These are phyloP conservation scores for Gamarada debralockiae DNA, from an alignment of 495 filamentous ascomycete genomes.

Conservation along the genomic window DNA sequence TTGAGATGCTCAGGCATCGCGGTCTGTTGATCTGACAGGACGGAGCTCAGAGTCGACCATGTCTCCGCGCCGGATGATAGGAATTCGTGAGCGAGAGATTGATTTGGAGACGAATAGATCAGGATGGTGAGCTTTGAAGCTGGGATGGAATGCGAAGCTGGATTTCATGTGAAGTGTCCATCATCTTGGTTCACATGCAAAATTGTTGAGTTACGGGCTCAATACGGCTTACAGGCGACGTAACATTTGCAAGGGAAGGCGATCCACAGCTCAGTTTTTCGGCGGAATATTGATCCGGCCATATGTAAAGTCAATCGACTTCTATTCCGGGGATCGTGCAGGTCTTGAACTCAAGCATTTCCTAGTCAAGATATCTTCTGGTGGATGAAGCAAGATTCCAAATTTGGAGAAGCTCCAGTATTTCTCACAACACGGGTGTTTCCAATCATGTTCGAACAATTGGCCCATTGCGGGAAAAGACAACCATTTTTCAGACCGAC, in stretches of 20 bases:
- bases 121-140: neutral
- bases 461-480: no score
- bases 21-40: constrained; percentile 1
- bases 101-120: neutral
- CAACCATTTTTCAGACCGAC: no score
- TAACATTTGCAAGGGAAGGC: neutral
- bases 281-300: neutral
- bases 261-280: no score
- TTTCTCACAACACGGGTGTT: no score
- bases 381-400: no score
- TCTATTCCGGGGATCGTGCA: no score
- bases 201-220: neutral
- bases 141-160: neutral
- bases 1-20: constrained; percentile 23
- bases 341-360: no score
- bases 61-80: constrained; percentile 6
- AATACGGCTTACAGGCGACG: neutral
- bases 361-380: no score
- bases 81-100: neutral
- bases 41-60: constrained; percentile 14
- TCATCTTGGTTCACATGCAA: constrained; percentile 7
- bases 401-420: no score
- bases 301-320: no score
- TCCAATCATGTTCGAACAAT: no score
- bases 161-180: neutral